phyloP scores from a whole-genome alignment of 192 early-diverging fungal genomes.

The Gamsiella multidivaricata region DNA sequence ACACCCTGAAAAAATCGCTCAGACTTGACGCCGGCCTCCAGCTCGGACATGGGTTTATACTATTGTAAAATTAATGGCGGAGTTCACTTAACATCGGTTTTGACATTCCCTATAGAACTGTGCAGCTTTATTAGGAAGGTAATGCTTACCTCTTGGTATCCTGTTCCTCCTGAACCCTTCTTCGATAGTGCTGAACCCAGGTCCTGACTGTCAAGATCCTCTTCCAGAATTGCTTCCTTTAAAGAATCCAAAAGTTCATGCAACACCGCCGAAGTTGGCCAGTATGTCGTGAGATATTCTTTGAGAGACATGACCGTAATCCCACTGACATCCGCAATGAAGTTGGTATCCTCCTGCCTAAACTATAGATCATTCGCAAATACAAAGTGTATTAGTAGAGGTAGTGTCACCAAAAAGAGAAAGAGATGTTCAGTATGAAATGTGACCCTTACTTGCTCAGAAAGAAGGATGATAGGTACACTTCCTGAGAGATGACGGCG shows the following conservation, averaged over 20 bases:
- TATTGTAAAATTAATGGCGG: not conserved
- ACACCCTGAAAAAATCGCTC: slow-evolving; percentile 58
- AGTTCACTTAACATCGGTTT: not conserved
- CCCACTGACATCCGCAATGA: slow-evolving; percentile 6
- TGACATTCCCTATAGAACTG: not conserved
- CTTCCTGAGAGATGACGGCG: slow-evolving; percentile 55
- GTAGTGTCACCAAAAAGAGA: not conserved
- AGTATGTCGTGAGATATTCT: slow-evolving; percentile 54
- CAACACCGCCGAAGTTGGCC: slow-evolving; percentile 52
- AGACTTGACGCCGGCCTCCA: slow-evolving; percentile 66
- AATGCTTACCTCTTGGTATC: slow-evolving; percentile 39
- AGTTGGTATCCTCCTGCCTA: slow-evolving; percentile 32
- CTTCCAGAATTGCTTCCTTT: slow-evolving; percentile 65
- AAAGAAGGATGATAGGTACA: slow-evolving; percentile 60
- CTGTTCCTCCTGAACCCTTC: slow-evolving; percentile 17
- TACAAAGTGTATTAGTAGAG: not conserved
- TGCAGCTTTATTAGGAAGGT: not conserved
- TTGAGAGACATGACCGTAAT: slow-evolving; percentile 56
- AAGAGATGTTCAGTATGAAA: no score
- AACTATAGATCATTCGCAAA: slow-evolving; percentile 19
- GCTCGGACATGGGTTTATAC: slow-evolving; percentile 62
- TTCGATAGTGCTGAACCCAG: not conserved
- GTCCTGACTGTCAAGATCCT: slow-evolving; percentile 45
- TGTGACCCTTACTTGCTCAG: slow-evolving; percentile 48
- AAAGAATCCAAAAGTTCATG: slow-evolving; percentile 59